These are phyloP conservation scores for Eimeria praecox DNA, from an alignment of 169 alveolate genomes.

Conservation along the genomic window DNA sequence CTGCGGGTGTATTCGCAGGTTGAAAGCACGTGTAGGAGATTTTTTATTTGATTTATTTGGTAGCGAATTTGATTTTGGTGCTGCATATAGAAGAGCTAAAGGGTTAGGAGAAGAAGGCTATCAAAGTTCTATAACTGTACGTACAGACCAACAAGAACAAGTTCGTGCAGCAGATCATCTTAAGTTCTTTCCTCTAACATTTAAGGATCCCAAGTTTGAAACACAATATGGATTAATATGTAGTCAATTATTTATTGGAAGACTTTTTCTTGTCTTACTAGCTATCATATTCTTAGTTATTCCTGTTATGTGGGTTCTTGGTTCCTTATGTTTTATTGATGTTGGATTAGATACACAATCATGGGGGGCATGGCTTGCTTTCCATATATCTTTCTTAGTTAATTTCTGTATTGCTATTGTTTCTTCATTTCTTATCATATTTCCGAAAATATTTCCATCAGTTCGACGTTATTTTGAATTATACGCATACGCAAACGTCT, in stretches of 20 bases:
- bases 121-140: neutral
- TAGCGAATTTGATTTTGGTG: constrained; percentile 57
- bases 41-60: constrained; percentile 27
- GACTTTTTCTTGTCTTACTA: constrained; percentile 38
- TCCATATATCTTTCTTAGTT: constrained; percentile 46
- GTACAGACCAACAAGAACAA: neutral
- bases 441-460: neutral
- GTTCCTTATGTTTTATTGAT: neutral
- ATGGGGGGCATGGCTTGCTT: constrained; percentile 59
- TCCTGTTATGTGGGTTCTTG: constrained; percentile 47
- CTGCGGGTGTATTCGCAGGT: neutral
- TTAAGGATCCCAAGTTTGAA: constrained; percentile 40
- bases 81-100: constrained; percentile 60
- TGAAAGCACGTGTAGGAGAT: neutral
- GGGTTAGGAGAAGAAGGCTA: neutral
- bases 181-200: constrained; percentile 40
- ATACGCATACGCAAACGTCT: constrained; percentile 45
- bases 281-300: constrained; percentile 21
- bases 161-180: neutral
- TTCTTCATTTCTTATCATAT: neutral
- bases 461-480: constrained; percentile 16
- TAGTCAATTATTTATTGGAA: constrained; percentile 64
- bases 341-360: constrained; percentile 19
- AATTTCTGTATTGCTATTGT: neutral
- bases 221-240: constrained; percentile 50